These are phyloP conservation scores for Carex parvula DNA, from an alignment of 176 grass and related monocot genomes.

Conservation along the genomic window DNA sequence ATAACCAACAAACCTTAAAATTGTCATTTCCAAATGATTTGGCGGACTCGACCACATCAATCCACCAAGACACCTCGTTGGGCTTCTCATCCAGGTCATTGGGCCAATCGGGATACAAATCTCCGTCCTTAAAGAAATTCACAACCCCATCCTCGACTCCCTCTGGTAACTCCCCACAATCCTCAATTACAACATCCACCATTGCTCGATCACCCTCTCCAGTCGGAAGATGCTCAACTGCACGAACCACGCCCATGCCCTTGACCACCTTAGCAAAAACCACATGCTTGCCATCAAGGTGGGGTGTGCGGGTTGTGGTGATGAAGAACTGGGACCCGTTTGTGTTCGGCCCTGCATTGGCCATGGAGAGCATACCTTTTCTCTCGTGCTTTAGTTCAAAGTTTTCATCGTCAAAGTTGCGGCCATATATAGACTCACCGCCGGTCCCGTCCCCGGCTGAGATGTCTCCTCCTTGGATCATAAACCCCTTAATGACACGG, in stretches of 20 bases:
- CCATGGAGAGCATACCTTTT: constrained; percentile 96
- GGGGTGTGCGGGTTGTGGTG: constrained; percentile 75
- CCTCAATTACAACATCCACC: constrained; percentile 55
- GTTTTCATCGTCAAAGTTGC: constrained; percentile 87
- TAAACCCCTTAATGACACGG: constrained; percentile 81
- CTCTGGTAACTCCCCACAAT: constrained; percentile 82
- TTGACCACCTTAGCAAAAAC: constrained; percentile 84
- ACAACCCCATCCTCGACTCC: constrained; percentile 59
- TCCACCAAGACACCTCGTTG: constrained; percentile 84
- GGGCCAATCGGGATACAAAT: constrained; percentile 89
- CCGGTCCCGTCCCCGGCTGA: constrained; percentile 81
- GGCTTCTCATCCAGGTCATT: constrained; percentile 79
- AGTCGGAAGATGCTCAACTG: constrained; percentile 61
- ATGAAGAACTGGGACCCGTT: constrained; percentile 98
- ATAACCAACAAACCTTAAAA: constrained; percentile 58
- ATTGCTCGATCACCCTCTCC: constrained; percentile 53
- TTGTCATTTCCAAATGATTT: constrained; percentile 82
- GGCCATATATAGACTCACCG: constrained; percentile 82
- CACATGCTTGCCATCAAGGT: constrained; percentile 88
- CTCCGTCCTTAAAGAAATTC: constrained; percentile 87
- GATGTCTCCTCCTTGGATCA: constrained; percentile 97
- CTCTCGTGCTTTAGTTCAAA: constrained; percentile 85
- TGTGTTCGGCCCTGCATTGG: constrained; percentile 66
- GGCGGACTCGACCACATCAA: constrained; percentile 61
- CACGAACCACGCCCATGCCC: constrained; percentile 80